These are phyloP conservation scores for Sclerotinia nivalis DNA, from an alignment of 2,329 filamentous ascomycete genomes.

Conservation along the genomic window DNA sequence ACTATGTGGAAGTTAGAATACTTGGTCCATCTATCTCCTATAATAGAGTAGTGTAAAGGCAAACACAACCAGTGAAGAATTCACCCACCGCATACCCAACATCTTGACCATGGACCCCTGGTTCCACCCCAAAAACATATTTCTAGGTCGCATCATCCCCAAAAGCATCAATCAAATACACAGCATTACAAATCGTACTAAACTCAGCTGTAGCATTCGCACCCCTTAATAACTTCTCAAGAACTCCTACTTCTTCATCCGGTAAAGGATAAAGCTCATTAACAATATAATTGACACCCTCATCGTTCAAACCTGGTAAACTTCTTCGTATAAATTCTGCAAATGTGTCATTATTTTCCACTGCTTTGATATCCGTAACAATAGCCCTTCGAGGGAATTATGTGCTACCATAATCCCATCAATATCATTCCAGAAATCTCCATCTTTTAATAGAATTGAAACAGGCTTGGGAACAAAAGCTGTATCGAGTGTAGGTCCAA, in stretches of 20 bases:
- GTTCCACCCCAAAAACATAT: neutral
- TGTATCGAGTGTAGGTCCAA: neutral
- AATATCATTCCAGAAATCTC: neutral
- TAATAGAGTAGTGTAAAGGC: neutral
- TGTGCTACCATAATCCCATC: conserved; percentile 1
- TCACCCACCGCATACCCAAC: neutral
- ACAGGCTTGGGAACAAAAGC: neutral
- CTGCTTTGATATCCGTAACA: neutral
- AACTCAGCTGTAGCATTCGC: neutral
- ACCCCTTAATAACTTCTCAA: neutral
- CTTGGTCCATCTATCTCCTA: neutral
- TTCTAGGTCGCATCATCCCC: neutral
- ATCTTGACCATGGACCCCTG: neutral
- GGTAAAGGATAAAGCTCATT: neutral
- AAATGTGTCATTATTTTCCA: neutral
- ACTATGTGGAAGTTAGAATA: neutral
- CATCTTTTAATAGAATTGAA: neutral
- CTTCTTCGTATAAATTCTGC: neutral
- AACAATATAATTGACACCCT: neutral
- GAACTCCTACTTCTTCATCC: neutral
- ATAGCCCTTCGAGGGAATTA: neutral
- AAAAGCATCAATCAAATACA: neutral
- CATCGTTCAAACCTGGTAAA: neutral
- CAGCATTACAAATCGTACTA: neutral
- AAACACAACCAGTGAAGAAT: neutral